These are phyloP conservation scores for Dryas drummondii DNA, from an alignment of 306 rosid species.

Conservation along the genomic window DNA sequence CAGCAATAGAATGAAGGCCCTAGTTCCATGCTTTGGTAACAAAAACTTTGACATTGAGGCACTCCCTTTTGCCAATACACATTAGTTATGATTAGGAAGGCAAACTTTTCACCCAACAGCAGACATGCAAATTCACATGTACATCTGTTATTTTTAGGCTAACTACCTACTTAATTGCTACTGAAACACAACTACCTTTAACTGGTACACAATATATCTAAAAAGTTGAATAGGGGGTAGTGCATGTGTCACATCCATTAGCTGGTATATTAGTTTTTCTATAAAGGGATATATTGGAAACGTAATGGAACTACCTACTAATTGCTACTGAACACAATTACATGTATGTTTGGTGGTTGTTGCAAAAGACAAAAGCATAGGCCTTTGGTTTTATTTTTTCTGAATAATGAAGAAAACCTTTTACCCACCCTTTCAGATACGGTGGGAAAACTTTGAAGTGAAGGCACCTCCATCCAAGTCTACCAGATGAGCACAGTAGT, in stretches of 20 bases:
- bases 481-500: not conserved
- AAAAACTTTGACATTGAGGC: not conserved
- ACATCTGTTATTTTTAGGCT: not conserved
- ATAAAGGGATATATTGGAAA: not conserved
- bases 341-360: not conserved
- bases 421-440: not conserved
- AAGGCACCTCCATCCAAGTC: not conserved
- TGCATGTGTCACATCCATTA: not conserved
- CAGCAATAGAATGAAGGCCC: not conserved
- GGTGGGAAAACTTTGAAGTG: not conserved
- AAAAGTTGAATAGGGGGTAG: not conserved
- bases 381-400: not conserved
- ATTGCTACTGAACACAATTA: too few species aligned
- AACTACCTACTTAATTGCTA: slow-evolving; percentile 1
- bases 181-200: not conserved
- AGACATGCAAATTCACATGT: not conserved
- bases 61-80: slow-evolving; percentile 3
- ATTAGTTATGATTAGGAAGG: not conserved
- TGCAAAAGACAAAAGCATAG: not conserved
- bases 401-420: not conserved
- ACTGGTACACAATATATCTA: not conserved
- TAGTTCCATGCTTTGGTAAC: not conserved
- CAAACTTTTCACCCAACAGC: not conserved
- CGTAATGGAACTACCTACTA: not conserved
- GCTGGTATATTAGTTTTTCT: not conserved